These are phyloP conservation scores for Hyphopichia wangnamkhiaoensis DNA, from an alignment of 1,139 yeast species.

Conservation along the genomic window DNA sequence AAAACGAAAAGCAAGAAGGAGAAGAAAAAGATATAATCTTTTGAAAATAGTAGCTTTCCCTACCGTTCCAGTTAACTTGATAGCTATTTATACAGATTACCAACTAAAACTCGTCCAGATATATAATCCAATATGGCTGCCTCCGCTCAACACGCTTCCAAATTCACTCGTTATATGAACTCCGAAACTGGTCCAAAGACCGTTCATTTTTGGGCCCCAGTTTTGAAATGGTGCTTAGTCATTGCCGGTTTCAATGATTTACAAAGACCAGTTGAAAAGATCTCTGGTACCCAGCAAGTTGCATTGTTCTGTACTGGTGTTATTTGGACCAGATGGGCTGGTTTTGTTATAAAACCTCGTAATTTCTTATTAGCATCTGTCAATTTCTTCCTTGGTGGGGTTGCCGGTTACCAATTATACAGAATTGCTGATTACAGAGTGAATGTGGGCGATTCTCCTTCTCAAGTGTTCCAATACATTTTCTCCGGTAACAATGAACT, in stretches of 20 bases:
- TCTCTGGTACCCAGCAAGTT: conserved; percentile 88
- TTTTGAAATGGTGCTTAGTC: conserved; percentile 80
- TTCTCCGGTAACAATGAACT: conserved; percentile 42
- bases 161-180: conserved; percentile 70
- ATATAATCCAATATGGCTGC: conserved; percentile 45
- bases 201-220: conserved; percentile 89
- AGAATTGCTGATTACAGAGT: conserved; percentile 70
- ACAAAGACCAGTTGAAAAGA: conserved; percentile 86
- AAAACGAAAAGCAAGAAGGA: background rate
- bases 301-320: conserved; percentile 91
- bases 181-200: conserved; percentile 95
- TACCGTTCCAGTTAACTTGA: no score
- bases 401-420: conserved; percentile 80
- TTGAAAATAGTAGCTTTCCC: no score
- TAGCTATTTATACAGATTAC: no score
- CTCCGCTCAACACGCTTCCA: conserved; percentile 51
- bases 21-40: no score
- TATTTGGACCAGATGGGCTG: conserved; percentile 98
- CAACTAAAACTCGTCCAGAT: no score
- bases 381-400: conserved; percentile 88
- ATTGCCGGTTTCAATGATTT: conserved; percentile 87
- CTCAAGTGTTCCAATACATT: conserved; percentile 60
- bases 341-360: conserved; percentile 84
- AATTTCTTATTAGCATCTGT: conserved; percentile 88
- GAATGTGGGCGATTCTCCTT: conserved; percentile 47